Base-by-base conservation (phyloP, 2,329 filamentous ascomycete species). In the Talaromyces amestolkiae region DNA sequence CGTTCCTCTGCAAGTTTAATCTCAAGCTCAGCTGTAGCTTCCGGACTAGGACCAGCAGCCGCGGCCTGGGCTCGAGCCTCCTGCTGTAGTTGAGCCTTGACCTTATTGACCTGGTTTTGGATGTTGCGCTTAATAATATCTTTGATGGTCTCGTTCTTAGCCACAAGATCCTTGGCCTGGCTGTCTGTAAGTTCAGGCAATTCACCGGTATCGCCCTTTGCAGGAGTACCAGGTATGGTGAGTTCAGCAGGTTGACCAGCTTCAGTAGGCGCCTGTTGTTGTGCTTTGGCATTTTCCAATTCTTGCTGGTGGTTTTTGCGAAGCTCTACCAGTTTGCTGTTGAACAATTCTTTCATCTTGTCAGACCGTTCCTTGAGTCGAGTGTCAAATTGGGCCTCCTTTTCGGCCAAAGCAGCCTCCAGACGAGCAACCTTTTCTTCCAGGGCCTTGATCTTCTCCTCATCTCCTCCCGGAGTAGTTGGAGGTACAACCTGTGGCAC, bases 291-390 rank as follows among this genome's bases (percentile, higher is more conserved):
- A 56, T 78, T 79, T 69, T 84, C 80, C 8, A 85, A 69, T 67
- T 83, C 82, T 62, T 81, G 78, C 58, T 82, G 79, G 62, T 86
- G 81, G 64, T 81, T 75, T 37, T 81, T 79, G 67, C 79, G 82
- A 11, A 82, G 78, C 59, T 88, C 85, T 9, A 75, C 78, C 17
- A 96, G 82, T 73, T 90, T 92, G 73, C 86, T 88, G 71, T 90
- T 90, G 66, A 91, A 82, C 11, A 84, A 87, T 35, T 86, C 84
- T 72, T 93, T 90, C 17, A 90, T 80, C 67, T 88, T 86, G 63
- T 85, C 83, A 1, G 81, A 75, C 11, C 78, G 75, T 65, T 82
- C 78, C 58, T 84, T 80, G 65, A 82, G 72, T 61, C 82, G 78
- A 31, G 80, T 76, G 61, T 86, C 83, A 37, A 83, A 75, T 60